Base-by-base conservation (phyloP, 2,329 filamentous ascomycete genomes). In the Eutypa lata region DNA sequence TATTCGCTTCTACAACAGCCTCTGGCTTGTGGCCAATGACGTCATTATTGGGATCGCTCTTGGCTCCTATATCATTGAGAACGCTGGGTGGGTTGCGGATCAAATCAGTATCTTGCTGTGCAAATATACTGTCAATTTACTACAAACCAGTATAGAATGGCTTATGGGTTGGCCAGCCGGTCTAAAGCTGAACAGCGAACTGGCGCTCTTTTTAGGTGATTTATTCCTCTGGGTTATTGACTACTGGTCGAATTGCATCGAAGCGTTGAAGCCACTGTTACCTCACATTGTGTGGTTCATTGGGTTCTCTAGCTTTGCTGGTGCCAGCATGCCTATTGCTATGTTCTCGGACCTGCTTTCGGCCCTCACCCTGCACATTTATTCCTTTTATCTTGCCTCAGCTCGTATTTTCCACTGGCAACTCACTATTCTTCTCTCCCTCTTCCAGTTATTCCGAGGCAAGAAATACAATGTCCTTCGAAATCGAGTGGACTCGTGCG, bases 321-420 rank as follows among this genome's bases (percentile, higher is more conserved):
- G 94, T 10, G 94, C 94, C 50, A 97, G 91, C 68, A 92, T 99
- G 89, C 92, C 95, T 2, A 94, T 99, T 50, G 91, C 93, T 19
- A 83, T 99, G 55, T 93, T 96, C 71, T 97, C 93, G 0, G 94
- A 99, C 69, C 81, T 99, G 7, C 80, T 97, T 3, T 96, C 93
- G 2, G 80, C 95, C 46, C 78, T 97, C 54, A 99, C 95, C 1
- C 76, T 99, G 35, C 94, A 99, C 71, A 97, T 99, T 52, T 96
- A 97, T 76, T 96, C 89, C 1, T 99, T 99, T 71, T 99, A 99
- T 71, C 87, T 97, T 53, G 93, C 95, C 16, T 96, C 92, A 8
- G 94, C 94, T 2, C 88, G 94, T 49, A 97, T 99, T 65, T 99
- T 93, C 72, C 91, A 97, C 73, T 99, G 94, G 94, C 94, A 99